Evolutionary conservation across 2,329 filamentous ascomycete species (phyloP).

Genomic region (Scytalidium lignicola): DNA sequence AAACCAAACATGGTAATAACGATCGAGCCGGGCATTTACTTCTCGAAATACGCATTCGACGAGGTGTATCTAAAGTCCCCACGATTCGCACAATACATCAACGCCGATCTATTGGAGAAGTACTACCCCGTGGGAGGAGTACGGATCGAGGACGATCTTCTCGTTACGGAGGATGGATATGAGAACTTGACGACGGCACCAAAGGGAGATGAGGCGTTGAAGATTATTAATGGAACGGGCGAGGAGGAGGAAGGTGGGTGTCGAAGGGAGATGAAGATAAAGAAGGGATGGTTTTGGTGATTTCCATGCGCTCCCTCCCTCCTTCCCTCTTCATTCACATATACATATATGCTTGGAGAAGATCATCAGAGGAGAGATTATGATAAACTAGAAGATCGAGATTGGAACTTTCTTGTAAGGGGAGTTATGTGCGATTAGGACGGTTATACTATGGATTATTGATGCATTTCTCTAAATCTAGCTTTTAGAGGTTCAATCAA

Average conservation of each 20-base stretch:
- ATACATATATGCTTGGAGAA: too few species aligned
- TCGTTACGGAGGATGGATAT: constrained; percentile 70
- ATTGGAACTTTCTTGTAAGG: too few species aligned
- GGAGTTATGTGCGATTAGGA: too few species aligned
- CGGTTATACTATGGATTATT: too few species aligned
- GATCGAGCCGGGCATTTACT: constrained; percentile 77
- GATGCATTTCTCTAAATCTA: too few species aligned
- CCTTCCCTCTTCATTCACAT: too few species aligned
- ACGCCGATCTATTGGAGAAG: constrained; percentile 56
- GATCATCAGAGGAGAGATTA: too few species aligned
- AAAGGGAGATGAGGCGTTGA: constrained; percentile 67
- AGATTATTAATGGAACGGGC: constrained; percentile 48
- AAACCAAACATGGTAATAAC: constrained; percentile 66
- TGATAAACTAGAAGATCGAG: too few species aligned
- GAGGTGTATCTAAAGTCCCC: constrained; percentile 56
- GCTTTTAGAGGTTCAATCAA: too few species aligned
- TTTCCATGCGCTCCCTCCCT: background rate
- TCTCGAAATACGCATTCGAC: constrained; percentile 68
- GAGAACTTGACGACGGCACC: constrained; percentile 81
- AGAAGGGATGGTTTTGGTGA: constrained; percentile 5
- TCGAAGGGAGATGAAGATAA: background rate
- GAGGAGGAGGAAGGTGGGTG: background rate
- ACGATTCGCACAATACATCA: constrained; percentile 58
- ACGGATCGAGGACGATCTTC: constrained; percentile 85
- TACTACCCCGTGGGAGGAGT: constrained; percentile 83